Base-by-base conservation (phyloP, 345 rosid species). In the Ceriops decandra region DNA sequence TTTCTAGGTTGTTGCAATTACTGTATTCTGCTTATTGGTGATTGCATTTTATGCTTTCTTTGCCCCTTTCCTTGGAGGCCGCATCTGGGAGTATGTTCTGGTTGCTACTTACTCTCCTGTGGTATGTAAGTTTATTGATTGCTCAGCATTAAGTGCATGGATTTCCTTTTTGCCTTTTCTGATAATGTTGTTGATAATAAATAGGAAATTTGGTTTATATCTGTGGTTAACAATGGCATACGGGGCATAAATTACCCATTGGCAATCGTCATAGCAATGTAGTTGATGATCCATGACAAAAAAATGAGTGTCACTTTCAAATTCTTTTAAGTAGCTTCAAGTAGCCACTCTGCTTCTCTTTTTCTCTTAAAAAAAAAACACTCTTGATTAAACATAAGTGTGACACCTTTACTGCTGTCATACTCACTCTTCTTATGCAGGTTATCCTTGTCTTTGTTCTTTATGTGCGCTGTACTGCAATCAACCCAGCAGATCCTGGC, bases 401-500 rank as follows among this genome's bases (percentile, higher is more conserved):
- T 24, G 24, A 22, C 16, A 8, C 16, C 9, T 26, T 60, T 62
- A 30, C 7, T 24, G 28, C 47, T 53, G 32, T 52, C 62, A 62
- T 22, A 33, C 32, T 49, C 26, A 17, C 21, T 47, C 3, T 10
- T 3, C 30, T 9, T 5, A 56, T 56, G 54, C 77, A 91, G 98
- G 98, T 91, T 1, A 77, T 91, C 72, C 76, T 80, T 49, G 96
- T 91, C 22, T 85, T 91, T 69, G 75, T 85, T 76, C 87, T 93
- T 20, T 93, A 93, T 63, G 85, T 85, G 33, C 84, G 97, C 21
- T 86, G 95, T 85, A 85, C 97, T 63, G 96, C 91, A 58, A 93
- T 93, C 63, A 88, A 93, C 77, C 98, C 98, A 66, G 91, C 97
- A 33, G 98, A 93, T 85, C 92, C 95, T 70, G 97, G 96, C 73